These are phyloP conservation scores for Daucus carota DNA, from an alignment of 129 eudicot species.

Conservation along the genomic window DH1_v3.0 NC_030383.2:2510001-2510500, in stretches of 20 bases:
- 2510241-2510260: background rate
- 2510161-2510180: slow-evolving; percentile 59
- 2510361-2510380: background rate
- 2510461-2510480: slow-evolving; percentile 66
- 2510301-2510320: background rate
- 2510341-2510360: too few species aligned
- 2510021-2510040: slow-evolving; percentile 35
- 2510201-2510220: slow-evolving; percentile 4
- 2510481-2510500: slow-evolving; percentile 92
- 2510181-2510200: slow-evolving; percentile 32
- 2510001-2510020: slow-evolving; percentile 22
- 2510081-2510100: slow-evolving; percentile 35
- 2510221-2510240: slow-evolving; percentile 8
- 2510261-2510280: background rate
- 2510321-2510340: background rate
- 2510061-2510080: slow-evolving; percentile 42
- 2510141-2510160: slow-evolving; percentile 31
- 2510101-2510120: slow-evolving; percentile 41
- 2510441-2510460: too few species aligned
- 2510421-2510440: background rate
- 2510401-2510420: background rate
- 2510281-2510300: background rate
- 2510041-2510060: slow-evolving; percentile 39
- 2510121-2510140: slow-evolving; percentile 50
- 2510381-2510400: background rate